Base-by-base conservation (phyloP, 164 flowering plant species). In the Stephania yunnanensis region DNA sequence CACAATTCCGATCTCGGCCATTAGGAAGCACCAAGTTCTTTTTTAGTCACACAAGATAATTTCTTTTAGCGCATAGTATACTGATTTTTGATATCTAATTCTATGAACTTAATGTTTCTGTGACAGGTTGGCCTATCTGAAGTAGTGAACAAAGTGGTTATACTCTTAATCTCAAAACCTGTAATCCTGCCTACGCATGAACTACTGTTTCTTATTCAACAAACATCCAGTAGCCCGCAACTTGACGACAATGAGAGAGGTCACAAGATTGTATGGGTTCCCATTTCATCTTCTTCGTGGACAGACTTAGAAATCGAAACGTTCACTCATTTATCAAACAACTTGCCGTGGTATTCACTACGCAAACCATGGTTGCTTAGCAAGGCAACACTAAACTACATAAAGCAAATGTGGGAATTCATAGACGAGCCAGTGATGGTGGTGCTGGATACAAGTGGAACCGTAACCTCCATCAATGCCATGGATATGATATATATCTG, bases 231-330 rank as follows among this genome's bases (percentile, higher is more conserved):
- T 58, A 82, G 78, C 74, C 86, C 87, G 12, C 55, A 77, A 7
- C 64, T 72, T 3, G 75, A 80, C 29, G 79, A 80, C 36, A 36
- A 50, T 22, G 79, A 82, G 55, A 81, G 69, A 74, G 75, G 71
- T 52, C 89, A 86, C 75, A 89, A 82, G 29, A 76, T 92, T 44
- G 78, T 94, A 44, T 94, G 97, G 97, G 75, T 94, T 72, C 94
- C 98, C 45, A 80, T 91, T 69, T 22, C 87, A 64, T 68, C 72
- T 78, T 82, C 89, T 1, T 69, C 73, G 52, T 92, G 95, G 95
- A 85, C 80, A 73, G 73, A 81, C 17, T 69, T 72, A 9, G 93
- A 89, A 68, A 69, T 72, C 68, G 77, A 61, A 20, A 78, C 29
- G 69, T 89, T 84, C 73, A 53, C 78, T 15, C 67, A 81, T 50